Evolutionary conservation across 306 rosid species (phyloP).

Genomic region (Vachellia collinsii): DNA sequence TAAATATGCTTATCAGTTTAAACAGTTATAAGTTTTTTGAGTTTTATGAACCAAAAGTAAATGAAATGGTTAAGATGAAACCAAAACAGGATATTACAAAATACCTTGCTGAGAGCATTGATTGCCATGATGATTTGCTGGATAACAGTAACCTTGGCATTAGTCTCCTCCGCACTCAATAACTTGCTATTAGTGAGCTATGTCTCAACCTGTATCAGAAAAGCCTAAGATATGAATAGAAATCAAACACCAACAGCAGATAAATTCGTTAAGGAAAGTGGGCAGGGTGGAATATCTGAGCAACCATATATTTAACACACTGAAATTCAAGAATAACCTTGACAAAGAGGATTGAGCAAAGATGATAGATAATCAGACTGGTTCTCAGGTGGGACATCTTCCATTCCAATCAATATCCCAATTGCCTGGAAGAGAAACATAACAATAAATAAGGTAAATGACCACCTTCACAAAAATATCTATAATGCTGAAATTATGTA

Average conservation of each 20-base stretch:
- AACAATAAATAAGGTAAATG: slow-evolving; percentile 28
- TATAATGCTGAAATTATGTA: not conserved
- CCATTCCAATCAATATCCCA: slow-evolving; percentile 92
- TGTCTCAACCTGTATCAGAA: slow-evolving; percentile 67
- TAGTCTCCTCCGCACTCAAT: slow-evolving; percentile 65
- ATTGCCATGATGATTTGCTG: slow-evolving; percentile 97
- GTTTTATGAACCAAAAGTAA: not conserved
- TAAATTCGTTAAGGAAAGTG: not conserved
- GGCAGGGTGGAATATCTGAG: slow-evolving; percentile 7
- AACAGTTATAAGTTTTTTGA: not conserved
- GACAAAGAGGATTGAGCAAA: slow-evolving; percentile 88
- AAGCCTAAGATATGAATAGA: slow-evolving; percentile 20
- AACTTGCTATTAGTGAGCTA: slow-evolving; percentile 65
- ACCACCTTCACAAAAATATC: slow-evolving; percentile 32
- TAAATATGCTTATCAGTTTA: not conserved
- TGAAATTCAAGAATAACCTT: slow-evolving; percentile 52
- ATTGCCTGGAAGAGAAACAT: slow-evolving; percentile 70
- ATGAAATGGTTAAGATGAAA: not conserved
- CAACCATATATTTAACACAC: slow-evolving; percentile 8
- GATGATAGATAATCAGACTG: slow-evolving; percentile 92
- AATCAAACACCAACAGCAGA: slow-evolving; percentile 27
- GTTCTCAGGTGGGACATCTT: slow-evolving; percentile 78
- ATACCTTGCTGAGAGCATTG: slow-evolving; percentile 96
- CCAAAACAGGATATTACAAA: slow-evolving; percentile 26
- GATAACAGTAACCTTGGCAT: slow-evolving; percentile 64